Percentiles rank a stretch among this genome's conserved stretches.
Evolutionary conservation across 225 moss, liverwort and hornwort genomes (phyloP).

Genomic region (Pleurozium schreberi): DNA sequence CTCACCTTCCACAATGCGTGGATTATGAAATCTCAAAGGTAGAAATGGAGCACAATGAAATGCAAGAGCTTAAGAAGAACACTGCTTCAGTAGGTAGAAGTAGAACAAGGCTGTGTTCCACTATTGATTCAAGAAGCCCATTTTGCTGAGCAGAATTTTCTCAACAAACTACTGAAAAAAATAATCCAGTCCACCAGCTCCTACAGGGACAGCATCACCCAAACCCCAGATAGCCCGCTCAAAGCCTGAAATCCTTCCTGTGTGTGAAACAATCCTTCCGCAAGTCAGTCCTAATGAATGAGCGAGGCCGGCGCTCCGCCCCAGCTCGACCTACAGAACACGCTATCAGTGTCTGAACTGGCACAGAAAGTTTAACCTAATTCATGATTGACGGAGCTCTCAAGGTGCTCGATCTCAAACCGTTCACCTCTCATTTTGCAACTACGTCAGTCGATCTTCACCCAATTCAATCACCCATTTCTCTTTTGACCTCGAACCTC

Average conservation of each 20-base stretch:
- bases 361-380: neutral
- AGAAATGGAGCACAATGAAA: neutral
- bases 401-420: neutral
- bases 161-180: neutral
- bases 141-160: neutral
- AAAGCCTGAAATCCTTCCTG: neutral
- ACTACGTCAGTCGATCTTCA: neutral
- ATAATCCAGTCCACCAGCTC: neutral
- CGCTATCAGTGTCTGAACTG: neutral
- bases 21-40: neutral
- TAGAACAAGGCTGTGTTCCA: neutral
- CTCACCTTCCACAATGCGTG: neutral
- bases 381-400: neutral
- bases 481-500: neutral
- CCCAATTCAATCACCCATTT: neutral
- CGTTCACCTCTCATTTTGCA: neutral
- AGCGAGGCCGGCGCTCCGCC: neutral
- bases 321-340: neutral
- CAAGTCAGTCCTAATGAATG: neutral
- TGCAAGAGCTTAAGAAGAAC: neutral
- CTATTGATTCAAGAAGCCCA: neutral
- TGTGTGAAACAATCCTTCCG: neutral
- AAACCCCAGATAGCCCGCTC: neutral
- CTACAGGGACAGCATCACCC: neutral
- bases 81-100: neutral